Base-by-base conservation (phyloP, 225 moss, liverwort and hornwort genomes). In the Takakia lepidozioides region DNA sequence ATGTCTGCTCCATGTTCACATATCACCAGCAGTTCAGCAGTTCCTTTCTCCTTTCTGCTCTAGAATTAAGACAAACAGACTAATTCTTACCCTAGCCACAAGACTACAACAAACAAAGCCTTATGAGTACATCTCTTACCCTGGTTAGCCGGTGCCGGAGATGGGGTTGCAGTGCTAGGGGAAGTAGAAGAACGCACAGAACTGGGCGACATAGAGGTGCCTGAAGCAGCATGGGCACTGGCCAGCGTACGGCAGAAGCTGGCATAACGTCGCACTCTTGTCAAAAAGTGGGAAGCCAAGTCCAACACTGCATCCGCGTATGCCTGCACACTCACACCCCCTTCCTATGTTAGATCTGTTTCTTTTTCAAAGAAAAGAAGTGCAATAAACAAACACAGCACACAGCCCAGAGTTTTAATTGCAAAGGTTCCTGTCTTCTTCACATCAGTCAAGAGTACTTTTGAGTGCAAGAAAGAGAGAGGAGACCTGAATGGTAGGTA, bases 241-340 rank as follows among this genome's bases (percentile, higher is more conserved):
- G 72, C 78, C 41, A 98, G 54, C 24, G 91, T 87, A 60, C 85
- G 80, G 67, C 98, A 98, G 59, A 90, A 98, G 66, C 82, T 83
- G 47, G 98, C 83, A 60, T 98, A 98, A 19, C 91, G 77, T 48
- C 98, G 77, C 30, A 98, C 73, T 61, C 98, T 68, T 50, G 91
- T 98, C 67, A 98, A 64, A 56, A 98, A 98, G 69, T 98, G 98
- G 46, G 98, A 98, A 26, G 98, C 98, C 47, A 98, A 82, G 66
- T 98, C 98, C 71, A 98, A 65, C 47, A 91, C 73, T 17, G 83
- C 63, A 65, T 98, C 98, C 36, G 91, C 98, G 59, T 79, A 85
- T 51, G 80, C 85, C 98, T 98, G 68, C 43, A 70, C 35, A 36
- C 54, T 54, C 41, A 39, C 47, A 25, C 32, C 25, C 53, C 27